These are phyloP conservation scores for Podaxis sp. DNA, from an alignment of 768 basidiomycete genomes.

Conservation along the genomic window DNA sequence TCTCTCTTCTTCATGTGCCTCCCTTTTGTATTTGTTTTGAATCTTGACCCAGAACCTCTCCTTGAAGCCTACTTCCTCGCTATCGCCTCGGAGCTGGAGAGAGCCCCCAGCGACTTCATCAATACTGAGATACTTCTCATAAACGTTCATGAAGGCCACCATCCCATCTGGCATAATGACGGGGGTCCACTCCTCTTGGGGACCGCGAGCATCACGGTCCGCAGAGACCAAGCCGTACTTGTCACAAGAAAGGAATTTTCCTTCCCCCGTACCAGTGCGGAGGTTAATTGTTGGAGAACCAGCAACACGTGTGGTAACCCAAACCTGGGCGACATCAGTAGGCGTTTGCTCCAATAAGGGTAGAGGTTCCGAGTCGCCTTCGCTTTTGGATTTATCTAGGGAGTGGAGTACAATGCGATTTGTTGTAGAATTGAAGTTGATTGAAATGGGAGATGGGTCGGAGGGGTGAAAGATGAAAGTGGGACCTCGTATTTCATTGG, in stretches of 20 bases:
- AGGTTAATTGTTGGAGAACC: conserved; percentile 85
- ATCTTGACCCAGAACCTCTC: conserved; percentile 91
- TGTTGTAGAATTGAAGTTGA: conserved; percentile 79
- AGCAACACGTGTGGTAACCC: conserved; percentile 86
- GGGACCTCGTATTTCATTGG: conserved; percentile 81
- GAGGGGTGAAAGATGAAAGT: conserved; percentile 84
- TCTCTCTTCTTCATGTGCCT: conserved; percentile 78
- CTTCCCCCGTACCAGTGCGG: conserved; percentile 83
- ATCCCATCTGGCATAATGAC: conserved; percentile 80
- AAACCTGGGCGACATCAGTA: conserved; percentile 84
- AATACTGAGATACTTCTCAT: conserved; percentile 83
- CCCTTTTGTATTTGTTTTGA: conserved; percentile 85
- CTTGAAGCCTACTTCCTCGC: conserved; percentile 79
- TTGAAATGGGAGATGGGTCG: conserved; percentile 71
- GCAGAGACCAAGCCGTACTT: conserved; percentile 81
- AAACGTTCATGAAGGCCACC: conserved; percentile 85
- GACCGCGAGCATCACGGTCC: conserved; percentile 86
- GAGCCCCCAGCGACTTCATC: conserved; percentile 87
- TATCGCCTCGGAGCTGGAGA: conserved; percentile 78
- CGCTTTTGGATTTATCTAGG: conserved; percentile 58
- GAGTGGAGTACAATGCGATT: conserved; percentile 66
- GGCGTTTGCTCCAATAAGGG: conserved; percentile 67
- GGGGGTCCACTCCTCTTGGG: conserved; percentile 94
- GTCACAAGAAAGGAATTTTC: conserved; percentile 90
- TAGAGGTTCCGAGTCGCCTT: conserved; percentile 43